Evolutionary conservation across 1,284 basidiomycete species (phyloP).

Genomic region (Leccinum solheimii): DNA sequence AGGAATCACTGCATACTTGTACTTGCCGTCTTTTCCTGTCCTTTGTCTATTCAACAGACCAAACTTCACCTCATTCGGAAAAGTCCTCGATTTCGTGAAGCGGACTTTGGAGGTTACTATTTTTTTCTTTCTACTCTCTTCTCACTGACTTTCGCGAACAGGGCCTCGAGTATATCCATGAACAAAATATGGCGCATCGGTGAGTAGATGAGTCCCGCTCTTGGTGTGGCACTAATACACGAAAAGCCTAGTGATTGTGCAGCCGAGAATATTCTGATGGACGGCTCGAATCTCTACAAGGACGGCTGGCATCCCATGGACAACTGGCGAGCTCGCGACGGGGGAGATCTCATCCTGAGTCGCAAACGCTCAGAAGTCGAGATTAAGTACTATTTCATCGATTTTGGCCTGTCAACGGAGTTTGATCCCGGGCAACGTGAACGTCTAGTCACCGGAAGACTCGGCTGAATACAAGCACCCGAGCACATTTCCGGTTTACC

Average conservation of each 20-base stretch:
- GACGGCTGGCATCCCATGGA: constrained; percentile 30
- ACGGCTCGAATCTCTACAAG: constrained; percentile 24
- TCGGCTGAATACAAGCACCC: constrained; percentile 9
- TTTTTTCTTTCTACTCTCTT: not conserved
- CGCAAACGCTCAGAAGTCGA: constrained; percentile 16
- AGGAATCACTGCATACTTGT: constrained; percentile 14
- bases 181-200: constrained; percentile 30
- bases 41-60: constrained; percentile 31
- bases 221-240: not conserved
- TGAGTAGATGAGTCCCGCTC: not conserved
- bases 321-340: constrained; percentile 6
- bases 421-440: not conserved
- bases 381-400: constrained; percentile 31
- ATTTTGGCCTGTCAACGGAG: constrained; percentile 23
- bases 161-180: constrained; percentile 36
- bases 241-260: constrained; percentile 25
- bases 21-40: constrained; percentile 13
- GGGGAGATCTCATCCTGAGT: not conserved
- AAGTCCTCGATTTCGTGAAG: constrained; percentile 36
- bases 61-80: constrained; percentile 32
- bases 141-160: not conserved
- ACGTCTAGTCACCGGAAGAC: constrained; percentile 1
- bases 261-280: constrained; percentile 32
- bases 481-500: constrained; percentile 11
- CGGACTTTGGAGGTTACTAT: constrained; percentile 37